Evolutionary conservation across 768 basidiomycete genomes (phyloP).

Genomic region (Auriscalpium orientale): DNA sequence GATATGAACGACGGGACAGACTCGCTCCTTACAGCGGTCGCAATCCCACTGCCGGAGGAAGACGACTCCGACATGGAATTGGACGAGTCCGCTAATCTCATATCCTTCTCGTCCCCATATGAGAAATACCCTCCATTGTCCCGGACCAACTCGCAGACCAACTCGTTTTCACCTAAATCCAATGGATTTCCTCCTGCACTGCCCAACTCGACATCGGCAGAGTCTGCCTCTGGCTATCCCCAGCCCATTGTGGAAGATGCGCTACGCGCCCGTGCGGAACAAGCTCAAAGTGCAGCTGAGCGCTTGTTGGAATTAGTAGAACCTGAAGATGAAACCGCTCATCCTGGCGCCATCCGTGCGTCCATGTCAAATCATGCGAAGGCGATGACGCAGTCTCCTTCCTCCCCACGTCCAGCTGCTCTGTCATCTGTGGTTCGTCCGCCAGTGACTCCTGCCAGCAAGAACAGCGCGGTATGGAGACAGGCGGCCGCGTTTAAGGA

Average conservation of each 20-base stretch:
- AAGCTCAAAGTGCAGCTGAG: conserved; percentile 90
- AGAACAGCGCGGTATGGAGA: conserved; percentile 49
- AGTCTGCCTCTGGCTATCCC: conserved; percentile 31
- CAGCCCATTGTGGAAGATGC: conserved; percentile 73
- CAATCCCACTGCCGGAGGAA: conserved; percentile 68
- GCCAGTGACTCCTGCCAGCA: conserved; percentile 62
- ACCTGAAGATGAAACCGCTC: conserved; percentile 48
- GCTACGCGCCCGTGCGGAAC: conserved; percentile 78
- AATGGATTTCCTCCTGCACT: conserved; percentile 32
- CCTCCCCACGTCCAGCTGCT: conserved; percentile 26
- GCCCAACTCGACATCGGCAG: conserved; percentile 57
- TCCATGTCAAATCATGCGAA: conserved; percentile 21
- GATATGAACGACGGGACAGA: conserved; percentile 34
- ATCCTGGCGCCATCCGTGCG: background rate
- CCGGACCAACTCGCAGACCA: conserved; percentile 30
- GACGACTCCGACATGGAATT: conserved; percentile 60
- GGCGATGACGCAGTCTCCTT: conserved; percentile 34
- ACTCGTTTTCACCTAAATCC: conserved; percentile 50
- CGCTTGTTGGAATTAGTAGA: conserved; percentile 82
- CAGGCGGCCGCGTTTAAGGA: conserved; percentile 78
- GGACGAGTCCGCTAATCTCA: conserved; percentile 46
- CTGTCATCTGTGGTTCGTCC: conserved; percentile 24
- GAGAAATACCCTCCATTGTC: conserved; percentile 36
- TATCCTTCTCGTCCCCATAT: conserved; percentile 69
- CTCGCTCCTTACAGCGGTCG: conserved; percentile 57